Evolutionary conservation across 208 protist species (phyloP), one percentile per base, ranked within the genome.

Genomic region (Crithidia acanthocephali): DNA sequence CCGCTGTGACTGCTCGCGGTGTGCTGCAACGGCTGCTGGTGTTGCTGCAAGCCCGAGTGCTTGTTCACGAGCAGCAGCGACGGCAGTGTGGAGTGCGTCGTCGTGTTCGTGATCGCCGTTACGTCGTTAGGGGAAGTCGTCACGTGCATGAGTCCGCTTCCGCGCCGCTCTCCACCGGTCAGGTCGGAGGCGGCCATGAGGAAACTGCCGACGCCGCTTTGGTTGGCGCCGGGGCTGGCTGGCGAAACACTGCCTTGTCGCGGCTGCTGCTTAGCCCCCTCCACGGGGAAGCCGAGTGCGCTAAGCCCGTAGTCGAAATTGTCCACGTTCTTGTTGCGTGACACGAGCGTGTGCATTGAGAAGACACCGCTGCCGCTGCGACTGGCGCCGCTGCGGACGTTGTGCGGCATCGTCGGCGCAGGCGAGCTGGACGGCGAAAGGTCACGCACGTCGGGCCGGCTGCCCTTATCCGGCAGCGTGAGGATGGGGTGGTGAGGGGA

Each of bases 221-320:
- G 37, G 52, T 66, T 45, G 16, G 42, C 9, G 22, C 20, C n/a
- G 2, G 37, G 22, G 25, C 45, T 30, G 52, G 20, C 18, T 2
- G 52, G 52, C 5, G 52, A 20, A 18, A 37, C 18, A 20, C 37
- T 50, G 48, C 45, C 57, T 20, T 53, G 44, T 16, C 6, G 59
- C 42, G n/a, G 40, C 44, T 16, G 60, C 30, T 33, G 60, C n/a
- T 58, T 64, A 3, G 58, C 8, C 32, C 70, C 67, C 23, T 76
- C 66, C 22, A 72, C 69, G 0, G 77, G 81, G 27, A 86, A 83
- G 60, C 81, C 81, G 2, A 86, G 58, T 15, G 77, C 75, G 33
- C 74, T 60, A 40, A 86, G 35, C 16, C 81, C 81, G 74, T 74
- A 86, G 74, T 86, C 81, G 57, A 83, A 86, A 58, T 75, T 79